Evolutionary conservation across 2,329 filamentous ascomycete genomes (phyloP).

Genomic region (Pseudogymnoascus sp.): DNA sequence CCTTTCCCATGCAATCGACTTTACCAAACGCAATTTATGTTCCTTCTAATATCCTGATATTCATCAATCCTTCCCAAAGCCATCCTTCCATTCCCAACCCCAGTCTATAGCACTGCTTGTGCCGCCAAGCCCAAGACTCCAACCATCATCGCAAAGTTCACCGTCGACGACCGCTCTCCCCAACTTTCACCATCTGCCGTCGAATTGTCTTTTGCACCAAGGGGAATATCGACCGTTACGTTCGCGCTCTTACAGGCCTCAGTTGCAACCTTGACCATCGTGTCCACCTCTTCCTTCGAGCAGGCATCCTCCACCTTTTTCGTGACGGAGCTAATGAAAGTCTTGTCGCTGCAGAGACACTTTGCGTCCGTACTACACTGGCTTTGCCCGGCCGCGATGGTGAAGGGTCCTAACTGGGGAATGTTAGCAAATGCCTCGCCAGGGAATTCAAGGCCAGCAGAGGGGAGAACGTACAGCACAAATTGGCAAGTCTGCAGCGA

Average conservation of each 20-base stretch:
- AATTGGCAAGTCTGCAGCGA: neutral
- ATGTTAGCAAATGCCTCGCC: neutral
- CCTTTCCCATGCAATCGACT: neutral
- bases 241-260: neutral
- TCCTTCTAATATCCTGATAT: neutral
- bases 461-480: neutral
- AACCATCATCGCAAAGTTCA: neutral
- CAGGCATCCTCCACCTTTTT: neutral
- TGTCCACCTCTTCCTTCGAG: neutral
- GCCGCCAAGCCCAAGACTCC: neutral
- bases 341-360: neutral
- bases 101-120: neutral
- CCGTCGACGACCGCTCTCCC: neutral
- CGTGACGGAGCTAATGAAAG: neutral
- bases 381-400: neutral
- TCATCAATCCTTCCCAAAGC: neutral
- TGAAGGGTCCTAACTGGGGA: neutral
- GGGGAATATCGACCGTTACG: neutral
- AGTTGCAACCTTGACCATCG: neutral
- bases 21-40: slow-evolving; percentile 1
- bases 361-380: neutral
- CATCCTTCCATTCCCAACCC: neutral
- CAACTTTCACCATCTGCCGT: neutral
- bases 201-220: neutral
- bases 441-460: neutral